A percentile compares a stretch with the other conserved stretches of the same genome.
Evolutionary conservation across 1,284 basidiomycete genomes (phyloP).

Genomic region (Sanghuangporus sanghuang): DNA sequence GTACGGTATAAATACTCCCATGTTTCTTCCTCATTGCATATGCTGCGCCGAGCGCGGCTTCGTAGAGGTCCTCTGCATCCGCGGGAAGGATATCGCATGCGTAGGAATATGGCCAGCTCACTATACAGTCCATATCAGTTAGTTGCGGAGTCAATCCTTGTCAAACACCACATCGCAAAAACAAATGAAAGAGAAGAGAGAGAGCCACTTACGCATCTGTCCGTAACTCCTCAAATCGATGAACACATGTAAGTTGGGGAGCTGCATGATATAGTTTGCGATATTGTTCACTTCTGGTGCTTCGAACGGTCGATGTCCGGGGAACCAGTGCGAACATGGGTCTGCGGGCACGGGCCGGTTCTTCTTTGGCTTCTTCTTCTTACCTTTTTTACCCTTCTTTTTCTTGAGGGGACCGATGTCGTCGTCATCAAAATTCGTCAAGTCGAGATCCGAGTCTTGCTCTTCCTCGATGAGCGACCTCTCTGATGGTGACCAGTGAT

Average conservation of each 20-base stretch:
- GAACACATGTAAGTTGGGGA: conserved; percentile 54
- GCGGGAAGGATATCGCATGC: conserved; percentile 63
- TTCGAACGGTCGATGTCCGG: conserved; percentile 68
- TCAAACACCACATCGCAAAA: not conserved
- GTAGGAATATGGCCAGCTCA: conserved; percentile 72
- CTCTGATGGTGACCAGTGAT: conserved; percentile 51
- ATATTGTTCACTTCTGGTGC: conserved; percentile 74
- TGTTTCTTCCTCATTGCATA: conserved; percentile 56
- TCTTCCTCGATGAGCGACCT: conserved; percentile 15
- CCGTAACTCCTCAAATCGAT: conserved; percentile 81
- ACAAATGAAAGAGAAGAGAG: not conserved
- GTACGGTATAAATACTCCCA: conserved; percentile 47
- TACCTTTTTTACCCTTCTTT: conserved; percentile 17
- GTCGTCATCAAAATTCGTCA: not conserved
- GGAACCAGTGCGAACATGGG: conserved; percentile 71
- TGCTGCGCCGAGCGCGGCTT: conserved; percentile 70
- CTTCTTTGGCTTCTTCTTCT: conserved; percentile 24
- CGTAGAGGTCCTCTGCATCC: conserved; percentile 79
- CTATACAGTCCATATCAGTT: conserved; percentile 27
- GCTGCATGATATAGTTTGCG: conserved; percentile 59
- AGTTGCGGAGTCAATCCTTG: not conserved
- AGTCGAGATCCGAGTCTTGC: not conserved
- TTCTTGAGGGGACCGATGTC: not conserved
- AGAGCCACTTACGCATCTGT: conserved; percentile 65
- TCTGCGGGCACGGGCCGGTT: conserved; percentile 28